phyloP scores from a whole-genome alignment of 1,284 basidiomycete genomes.

The Puccinia polysora region DNA sequence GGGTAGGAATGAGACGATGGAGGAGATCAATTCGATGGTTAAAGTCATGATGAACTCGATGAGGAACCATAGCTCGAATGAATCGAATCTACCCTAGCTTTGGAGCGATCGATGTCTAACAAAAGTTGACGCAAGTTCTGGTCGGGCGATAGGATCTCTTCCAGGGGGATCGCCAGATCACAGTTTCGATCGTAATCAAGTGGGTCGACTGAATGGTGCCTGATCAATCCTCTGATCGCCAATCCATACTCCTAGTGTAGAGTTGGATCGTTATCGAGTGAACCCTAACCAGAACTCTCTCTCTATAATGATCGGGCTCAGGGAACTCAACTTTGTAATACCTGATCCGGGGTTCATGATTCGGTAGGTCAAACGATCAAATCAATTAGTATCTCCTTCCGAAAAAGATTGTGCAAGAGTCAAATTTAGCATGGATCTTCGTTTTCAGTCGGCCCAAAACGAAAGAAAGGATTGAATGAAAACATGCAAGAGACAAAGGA shows the following conservation, averaged over 20 bases:
- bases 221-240: constrained; percentile 73
- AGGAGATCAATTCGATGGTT: constrained; percentile 2
- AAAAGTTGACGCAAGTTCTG: constrained; percentile 65
- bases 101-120: constrained; percentile 70
- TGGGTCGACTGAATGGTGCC: constrained; percentile 75
- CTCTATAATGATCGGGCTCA: neutral
- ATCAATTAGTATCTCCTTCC: neutral
- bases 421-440: too few relatives aligned
- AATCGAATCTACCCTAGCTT: constrained; percentile 62
- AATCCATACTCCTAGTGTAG: constrained; percentile 62
- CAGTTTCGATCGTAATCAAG: constrained; percentile 79
- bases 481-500: neutral
- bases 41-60: constrained; percentile 57
- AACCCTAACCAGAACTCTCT: neutral
- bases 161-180: constrained; percentile 75
- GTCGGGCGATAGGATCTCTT: constrained; percentile 69
- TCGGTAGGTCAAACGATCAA: neutral
- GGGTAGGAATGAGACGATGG: too few relatives aligned
- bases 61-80: constrained; percentile 64
- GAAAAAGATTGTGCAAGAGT: neutral
- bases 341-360: neutral
- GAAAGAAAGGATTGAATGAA: neutral
- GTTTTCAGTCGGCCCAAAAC: too few relatives aligned
- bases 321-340: constrained; percentile 39
- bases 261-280: neutral